These are phyloP conservation scores for Thelonectria discophora DNA, from an alignment of 2,329 filamentous ascomycete genomes.

Conservation along the genomic window DNA sequence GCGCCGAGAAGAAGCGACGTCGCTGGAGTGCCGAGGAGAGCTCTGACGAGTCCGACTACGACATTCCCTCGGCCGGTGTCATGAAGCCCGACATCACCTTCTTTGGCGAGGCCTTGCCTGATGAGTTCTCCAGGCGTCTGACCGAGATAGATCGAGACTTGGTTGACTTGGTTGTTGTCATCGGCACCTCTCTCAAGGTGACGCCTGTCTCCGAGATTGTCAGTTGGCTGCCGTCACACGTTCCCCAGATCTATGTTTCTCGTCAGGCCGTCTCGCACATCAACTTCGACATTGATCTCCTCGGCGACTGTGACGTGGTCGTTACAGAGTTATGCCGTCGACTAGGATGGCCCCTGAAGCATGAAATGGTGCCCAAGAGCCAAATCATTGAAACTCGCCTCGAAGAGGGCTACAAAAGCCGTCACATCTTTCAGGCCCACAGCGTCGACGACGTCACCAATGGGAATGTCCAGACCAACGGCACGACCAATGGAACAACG, in stretches of 20 bases:
- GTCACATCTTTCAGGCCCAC: slow-evolving; percentile 49
- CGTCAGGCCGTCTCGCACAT: slow-evolving; percentile 86
- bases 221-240: slow-evolving; percentile 76
- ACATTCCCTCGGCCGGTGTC: slow-evolving; percentile 74
- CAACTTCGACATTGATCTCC: slow-evolving; percentile 93
- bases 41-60: slow-evolving; percentile 58
- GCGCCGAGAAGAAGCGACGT: slow-evolving; percentile 53
- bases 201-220: slow-evolving; percentile 94
- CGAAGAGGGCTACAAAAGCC: slow-evolving; percentile 47
- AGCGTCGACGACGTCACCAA: slow-evolving; percentile 3
- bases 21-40: slow-evolving; percentile 51
- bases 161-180: slow-evolving; percentile 92
- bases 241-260: slow-evolving; percentile 92
- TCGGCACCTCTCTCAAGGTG: slow-evolving; percentile 95
- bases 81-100: slow-evolving; percentile 99
- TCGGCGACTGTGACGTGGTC: slow-evolving; percentile 94
- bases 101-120: slow-evolving; percentile 90
- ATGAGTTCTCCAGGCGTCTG: slow-evolving; percentile 82
- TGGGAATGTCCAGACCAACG: neutral
- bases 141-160: slow-evolving; percentile 81
- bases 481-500: neutral
- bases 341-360: slow-evolving; percentile 80
- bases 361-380: slow-evolving; percentile 81
- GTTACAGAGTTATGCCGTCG: slow-evolving; percentile 86
- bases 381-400: slow-evolving; percentile 67